Evolutionary conservation across 257 asterid species (phyloP).

Genomic region (Voacanga thouarsii): DNA sequence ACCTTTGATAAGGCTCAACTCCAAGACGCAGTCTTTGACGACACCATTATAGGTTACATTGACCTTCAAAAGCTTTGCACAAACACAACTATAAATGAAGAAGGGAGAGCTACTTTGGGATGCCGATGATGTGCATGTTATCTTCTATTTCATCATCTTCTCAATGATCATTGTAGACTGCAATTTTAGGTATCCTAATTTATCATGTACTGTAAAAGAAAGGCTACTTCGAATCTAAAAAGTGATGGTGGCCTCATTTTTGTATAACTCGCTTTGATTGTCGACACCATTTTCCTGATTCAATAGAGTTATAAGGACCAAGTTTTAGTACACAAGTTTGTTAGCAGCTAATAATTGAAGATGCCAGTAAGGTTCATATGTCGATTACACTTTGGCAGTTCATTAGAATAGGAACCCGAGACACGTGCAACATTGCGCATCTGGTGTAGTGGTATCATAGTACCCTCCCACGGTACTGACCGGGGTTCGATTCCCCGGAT

Average conservation of each 20-base stretch:
- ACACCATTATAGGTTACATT: constrained; percentile 81
- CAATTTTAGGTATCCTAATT: background rate
- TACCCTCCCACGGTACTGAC: constrained; percentile 99
- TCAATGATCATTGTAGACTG: constrained; percentile 9
- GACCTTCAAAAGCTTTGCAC: constrained; percentile 87
- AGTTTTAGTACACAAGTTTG: too few relatives aligned
- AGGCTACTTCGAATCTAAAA: background rate
- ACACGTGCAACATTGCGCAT: too few relatives aligned
- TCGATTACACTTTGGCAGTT: too few relatives aligned
- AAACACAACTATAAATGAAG: constrained; percentile 64
- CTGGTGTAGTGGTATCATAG: constrained; percentile 99
- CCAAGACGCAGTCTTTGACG: constrained; percentile 79
- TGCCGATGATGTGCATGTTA: constrained; percentile 43
- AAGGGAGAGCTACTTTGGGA: constrained; percentile 70
- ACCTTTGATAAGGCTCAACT: constrained; percentile 75
- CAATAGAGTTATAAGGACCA: background rate
- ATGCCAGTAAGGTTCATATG: too few relatives aligned
- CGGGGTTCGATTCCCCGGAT: constrained; percentile 99
- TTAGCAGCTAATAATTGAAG: too few relatives aligned
- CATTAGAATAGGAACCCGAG: too few relatives aligned
- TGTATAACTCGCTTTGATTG: too few relatives aligned
- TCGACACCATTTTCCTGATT: too few relatives aligned
- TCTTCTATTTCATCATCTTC: constrained; percentile 5
- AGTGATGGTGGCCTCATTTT: background rate
- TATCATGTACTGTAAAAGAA: background rate